Base-by-base conservation (phyloP, 495 filamentous ascomycete species). In the Annulohypoxylon nitens region DNA sequence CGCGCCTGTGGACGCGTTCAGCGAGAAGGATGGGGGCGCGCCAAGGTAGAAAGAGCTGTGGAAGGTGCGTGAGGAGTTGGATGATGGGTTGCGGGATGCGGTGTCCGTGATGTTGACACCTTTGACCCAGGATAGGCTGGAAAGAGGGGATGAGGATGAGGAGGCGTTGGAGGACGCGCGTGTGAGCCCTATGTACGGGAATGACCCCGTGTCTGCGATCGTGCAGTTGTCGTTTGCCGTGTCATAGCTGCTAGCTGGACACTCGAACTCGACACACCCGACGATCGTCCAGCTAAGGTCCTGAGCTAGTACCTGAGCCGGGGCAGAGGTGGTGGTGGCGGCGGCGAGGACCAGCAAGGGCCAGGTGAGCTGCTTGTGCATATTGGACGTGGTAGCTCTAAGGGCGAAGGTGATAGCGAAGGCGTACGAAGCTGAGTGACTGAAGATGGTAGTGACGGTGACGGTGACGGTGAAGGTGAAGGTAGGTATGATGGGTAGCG, bases 231-330 rank as follows among this genome's bases (percentile, higher is more conserved):
- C 73, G 12, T 66, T 61, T 1, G 47, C 55, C 2, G 4, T 53
- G 53, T 65, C 67, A 3, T n/a, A 11, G 12, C 34, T 16, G 54
- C 33, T 50, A 4, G 67, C 36, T 5, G 76, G 76, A 26, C 76
- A 78, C 0, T 67, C 76, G 5, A 75, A 14, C 0, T 71, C 76
- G 2, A 43, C 64, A 64, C 76, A 78, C 6, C 76, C 73, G 16
- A 78, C 73, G 16, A 78, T 75, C 4, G 73, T 75, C 34, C 61
- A 20, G 41, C 67, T 68, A n/a, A 77, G 66, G n/a, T 75, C 69
- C 50, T 77, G 75, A 0, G 63, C 64, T 34, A 57, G 54, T 9
- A 53, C 66, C n/a, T 53, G 61, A 30, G 30, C 30, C 30, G 30
- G 1, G 30, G 30, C 3, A 30, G 30, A 30, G 39, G 39, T 43